phyloP scores from a whole-genome alignment of 73 alveolate species.

The Paramecium pentaurelia region DNA sequence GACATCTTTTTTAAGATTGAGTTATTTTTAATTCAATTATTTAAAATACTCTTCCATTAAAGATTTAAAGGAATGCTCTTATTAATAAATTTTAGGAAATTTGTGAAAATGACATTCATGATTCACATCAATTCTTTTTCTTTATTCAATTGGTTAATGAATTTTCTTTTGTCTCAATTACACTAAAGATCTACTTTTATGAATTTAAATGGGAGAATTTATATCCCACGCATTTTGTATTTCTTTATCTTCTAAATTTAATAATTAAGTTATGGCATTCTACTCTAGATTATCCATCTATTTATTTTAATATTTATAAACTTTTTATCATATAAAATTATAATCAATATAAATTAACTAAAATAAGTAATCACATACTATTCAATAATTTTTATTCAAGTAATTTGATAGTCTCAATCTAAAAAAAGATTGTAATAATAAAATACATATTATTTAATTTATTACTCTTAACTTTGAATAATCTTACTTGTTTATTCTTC shows the following conservation, averaged over 20 bases:
- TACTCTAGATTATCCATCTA: neutral
- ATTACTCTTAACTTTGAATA: neutral
- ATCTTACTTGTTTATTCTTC: neutral
- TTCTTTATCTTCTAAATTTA: neutral
- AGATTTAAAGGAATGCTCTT: neutral
- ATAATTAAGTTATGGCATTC: neutral
- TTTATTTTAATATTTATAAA: neutral
- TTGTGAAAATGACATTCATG: neutral
- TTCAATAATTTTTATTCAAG: neutral
- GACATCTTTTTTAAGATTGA: neutral
- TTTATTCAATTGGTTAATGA: neutral
- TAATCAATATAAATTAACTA: neutral
- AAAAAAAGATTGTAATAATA: neutral
- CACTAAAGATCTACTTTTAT: neutral
- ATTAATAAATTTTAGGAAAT: neutral
- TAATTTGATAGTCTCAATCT: neutral
- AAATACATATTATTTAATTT: neutral
- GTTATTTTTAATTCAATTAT: neutral
- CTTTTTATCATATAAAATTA: neutral
- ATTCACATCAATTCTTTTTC: neutral
- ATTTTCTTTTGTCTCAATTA: neutral
- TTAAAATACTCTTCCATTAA: neutral
- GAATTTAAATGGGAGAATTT: neutral
- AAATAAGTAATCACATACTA: neutral
- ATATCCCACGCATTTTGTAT: neutral